Base-by-base conservation (phyloP, 495 filamentous ascomycete species). In the Viridothelium virens region DNA sequence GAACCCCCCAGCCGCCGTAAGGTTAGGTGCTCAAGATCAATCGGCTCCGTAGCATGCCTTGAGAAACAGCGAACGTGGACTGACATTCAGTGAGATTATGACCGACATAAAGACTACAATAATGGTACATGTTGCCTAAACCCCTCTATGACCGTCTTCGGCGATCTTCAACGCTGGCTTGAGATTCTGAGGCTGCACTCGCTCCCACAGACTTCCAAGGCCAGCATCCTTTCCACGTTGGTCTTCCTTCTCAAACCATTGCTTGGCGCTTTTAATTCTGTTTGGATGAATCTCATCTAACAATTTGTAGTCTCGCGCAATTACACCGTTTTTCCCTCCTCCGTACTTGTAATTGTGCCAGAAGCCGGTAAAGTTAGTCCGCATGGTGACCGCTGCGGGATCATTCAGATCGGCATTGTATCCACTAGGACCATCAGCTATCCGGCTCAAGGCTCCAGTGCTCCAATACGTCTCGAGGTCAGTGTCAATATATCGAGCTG, bases 281-380 rank as follows among this genome's bases (percentile, higher is more conserved):
- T 65, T 68, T 9, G 83, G 82, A 59, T 78, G 72, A 37, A 87
- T 84, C 70, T 80, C 74, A 71, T 85, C 82, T 56, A 86, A 63
- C 33, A 85, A 39, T 33, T 65, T 67, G 65, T 83, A 84, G 71
- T 86, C 80, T 62, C 82, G 76, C 66, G 69, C 69, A 2, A 82
- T 62, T 9, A 83, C 56, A 0, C 77, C 75, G 41, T 66, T 70
- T 14, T 81, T 78, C 0, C 72, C 72, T 0, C 78, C 79, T 1
- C 74, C 78, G 53, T 77, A 61, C 66, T 72, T 74, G 71, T 75
- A 86, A 39, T 76, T 62, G 50, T 75, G 79, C 80, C 83, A 86
- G 63, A 79, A 85, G 3, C 79, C 83, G 0, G 77, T 75, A 69
- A 86, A 86, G 67, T 85, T 86, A 61, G 80, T 61, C 16, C 71